A percentile compares a stretch with the other conserved stretches of the same genome.
These are phyloP conservation scores for Debaryomycetaceae sp. DNA, from an alignment of 1,139 yeast genomes.

Conservation along the genomic window DNA sequence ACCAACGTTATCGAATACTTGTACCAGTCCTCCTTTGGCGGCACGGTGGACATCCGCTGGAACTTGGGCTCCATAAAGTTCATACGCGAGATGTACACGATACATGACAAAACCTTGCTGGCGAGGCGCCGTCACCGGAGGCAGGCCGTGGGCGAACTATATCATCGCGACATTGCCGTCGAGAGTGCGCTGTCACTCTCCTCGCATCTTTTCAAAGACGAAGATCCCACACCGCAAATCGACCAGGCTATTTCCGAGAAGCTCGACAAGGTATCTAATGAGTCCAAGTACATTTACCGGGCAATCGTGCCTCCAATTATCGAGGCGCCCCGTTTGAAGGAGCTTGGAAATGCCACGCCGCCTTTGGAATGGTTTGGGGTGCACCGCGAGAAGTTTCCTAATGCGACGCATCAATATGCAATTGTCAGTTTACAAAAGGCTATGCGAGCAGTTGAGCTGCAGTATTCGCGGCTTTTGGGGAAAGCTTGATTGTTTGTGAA, in stretches of 20 bases:
- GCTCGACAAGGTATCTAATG: slow-evolving; percentile 52
- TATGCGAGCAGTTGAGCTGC: slow-evolving; percentile 49
- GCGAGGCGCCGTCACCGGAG: slow-evolving; percentile 25
- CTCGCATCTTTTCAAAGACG: slow-evolving; percentile 8
- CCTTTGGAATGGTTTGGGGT: slow-evolving; percentile 97
- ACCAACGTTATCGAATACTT: slow-evolving; percentile 50
- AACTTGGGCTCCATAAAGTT: slow-evolving; percentile 87
- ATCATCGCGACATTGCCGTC: slow-evolving; percentile 9
- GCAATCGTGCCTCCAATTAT: slow-evolving; percentile 70
- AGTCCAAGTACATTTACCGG: slow-evolving; percentile 47
- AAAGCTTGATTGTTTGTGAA: slow-evolving; percentile 15
- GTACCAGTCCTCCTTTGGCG: slow-evolving; percentile 69
- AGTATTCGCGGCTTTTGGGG: slow-evolving; percentile 38
- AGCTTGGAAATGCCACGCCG: slow-evolving; percentile 93
- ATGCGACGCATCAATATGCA: slow-evolving; percentile 69
- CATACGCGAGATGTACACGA: slow-evolving; percentile 70
- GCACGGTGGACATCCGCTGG: slow-evolving; percentile 87
- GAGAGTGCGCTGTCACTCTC: slow-evolving; percentile 4
- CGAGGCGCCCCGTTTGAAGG: slow-evolving; percentile 81
- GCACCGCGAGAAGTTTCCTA: slow-evolving; percentile 76
- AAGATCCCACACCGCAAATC: slow-evolving; percentile 23
- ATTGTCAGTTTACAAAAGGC: slow-evolving; percentile 65
- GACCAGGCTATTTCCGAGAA: slow-evolving; percentile 45
- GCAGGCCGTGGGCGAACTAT: slow-evolving; percentile 6
- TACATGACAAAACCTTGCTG: slow-evolving; percentile 42